These are phyloP conservation scores for Cryptosporidium baileyi DNA, from an alignment of 169 alveolate genomes.

Conservation along the genomic window DNA sequence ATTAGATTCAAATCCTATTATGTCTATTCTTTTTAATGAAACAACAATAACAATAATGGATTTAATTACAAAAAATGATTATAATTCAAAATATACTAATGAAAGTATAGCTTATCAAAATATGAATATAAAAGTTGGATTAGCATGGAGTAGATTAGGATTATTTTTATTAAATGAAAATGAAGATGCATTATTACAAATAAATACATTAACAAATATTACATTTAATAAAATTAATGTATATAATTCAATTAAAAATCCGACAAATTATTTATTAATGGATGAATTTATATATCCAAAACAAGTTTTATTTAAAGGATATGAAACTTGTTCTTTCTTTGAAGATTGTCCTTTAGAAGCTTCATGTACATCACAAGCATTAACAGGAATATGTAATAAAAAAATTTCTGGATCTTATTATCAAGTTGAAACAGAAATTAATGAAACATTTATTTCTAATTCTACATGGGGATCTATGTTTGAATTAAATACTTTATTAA, in stretches of 20 bases:
- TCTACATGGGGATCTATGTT: constrained; percentile 49
- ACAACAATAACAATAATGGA: neutral
- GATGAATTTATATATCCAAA: constrained; percentile 12
- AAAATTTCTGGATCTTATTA: constrained; percentile 17
- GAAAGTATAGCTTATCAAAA: neutral
- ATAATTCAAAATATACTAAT: constrained; percentile 25
- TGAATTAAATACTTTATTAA: neutral
- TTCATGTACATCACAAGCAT: constrained; percentile 19
- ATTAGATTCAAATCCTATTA: neutral
- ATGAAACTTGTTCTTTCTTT: constrained; percentile 39
- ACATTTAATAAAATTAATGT: neutral
- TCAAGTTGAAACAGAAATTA: neutral
- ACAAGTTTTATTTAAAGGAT: constrained; percentile 20
- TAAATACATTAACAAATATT: constrained; percentile 10
- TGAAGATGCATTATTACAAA: constrained; percentile 7
- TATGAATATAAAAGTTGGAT: constrained; percentile 3
- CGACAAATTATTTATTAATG: neutral
- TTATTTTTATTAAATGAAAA: constrained; percentile 1
- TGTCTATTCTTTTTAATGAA: constrained; percentile 22
- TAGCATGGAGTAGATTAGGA: constrained; percentile 52
- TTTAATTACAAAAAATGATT: neutral
- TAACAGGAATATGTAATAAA: constrained; percentile 10
- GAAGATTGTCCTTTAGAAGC: constrained; percentile 33
- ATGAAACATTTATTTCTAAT: constrained; percentile 27
- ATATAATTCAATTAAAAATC: neutral